A percentile compares a stretch with the other conserved stretches of the same genome.
Conservation (phyloP, 2,329 filamentous ascomycete species). For the Talaromyces sp. region DNA sequence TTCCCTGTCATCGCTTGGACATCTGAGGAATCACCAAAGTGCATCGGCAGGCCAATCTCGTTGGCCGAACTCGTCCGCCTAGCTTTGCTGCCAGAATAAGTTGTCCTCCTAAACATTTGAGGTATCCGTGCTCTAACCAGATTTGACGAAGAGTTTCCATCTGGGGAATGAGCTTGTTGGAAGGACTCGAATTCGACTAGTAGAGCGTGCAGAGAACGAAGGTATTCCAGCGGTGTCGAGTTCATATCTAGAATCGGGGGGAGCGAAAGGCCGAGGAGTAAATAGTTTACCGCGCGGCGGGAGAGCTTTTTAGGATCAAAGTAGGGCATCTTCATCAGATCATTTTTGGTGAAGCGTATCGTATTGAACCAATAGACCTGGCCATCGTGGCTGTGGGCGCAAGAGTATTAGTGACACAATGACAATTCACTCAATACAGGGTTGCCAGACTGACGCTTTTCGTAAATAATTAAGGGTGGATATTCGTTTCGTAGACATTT, state of each 20-base stretch:
- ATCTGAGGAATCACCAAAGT: conserved; percentile 43
- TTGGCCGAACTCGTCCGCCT: conserved; percentile 55
- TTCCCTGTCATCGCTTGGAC: conserved; percentile 40
- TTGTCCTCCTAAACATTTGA: conserved; percentile 71
- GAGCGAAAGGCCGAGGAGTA: conserved; percentile 85
- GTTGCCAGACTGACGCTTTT: conserved; percentile 64
- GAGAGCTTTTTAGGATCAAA: conserved; percentile 79
- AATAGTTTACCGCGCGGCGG: conserved; percentile 86
- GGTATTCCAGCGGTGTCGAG: conserved; percentile 73
- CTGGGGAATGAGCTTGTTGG: conserved; percentile 77
- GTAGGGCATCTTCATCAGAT: conserved; percentile 76
- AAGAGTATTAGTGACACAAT: conserved; percentile 2
- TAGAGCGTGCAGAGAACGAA: conserved; percentile 78
- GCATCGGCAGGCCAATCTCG: conserved; percentile 53
- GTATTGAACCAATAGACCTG: conserved; percentile 98
- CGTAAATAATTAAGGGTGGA: conserved; percentile 88
- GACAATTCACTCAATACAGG: neutral
- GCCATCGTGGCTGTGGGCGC: conserved; percentile 68
- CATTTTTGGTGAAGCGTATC: conserved; percentile 77
- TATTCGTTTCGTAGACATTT: conserved; percentile 85
- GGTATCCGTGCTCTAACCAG: conserved; percentile 74
- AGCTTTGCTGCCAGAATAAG: conserved; percentile 52
- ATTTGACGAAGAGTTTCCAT: conserved; percentile 62
- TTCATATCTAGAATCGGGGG: conserved; percentile 84
- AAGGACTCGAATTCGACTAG: conserved; percentile 91